phyloP scores from a whole-genome alignment of 257 asterid species.

The Nyctanthes arbortristis region DNA sequence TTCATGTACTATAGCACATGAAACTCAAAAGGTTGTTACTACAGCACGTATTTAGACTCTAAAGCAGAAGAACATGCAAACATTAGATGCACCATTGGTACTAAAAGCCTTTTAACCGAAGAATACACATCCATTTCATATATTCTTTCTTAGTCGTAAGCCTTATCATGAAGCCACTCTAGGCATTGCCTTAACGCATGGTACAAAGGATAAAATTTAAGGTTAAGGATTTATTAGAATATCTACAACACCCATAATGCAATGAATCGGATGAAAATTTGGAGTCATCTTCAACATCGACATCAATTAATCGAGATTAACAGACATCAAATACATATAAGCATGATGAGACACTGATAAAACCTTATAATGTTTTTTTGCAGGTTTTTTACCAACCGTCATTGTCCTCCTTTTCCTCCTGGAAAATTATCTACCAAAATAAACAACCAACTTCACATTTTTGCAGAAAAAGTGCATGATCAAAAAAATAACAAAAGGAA shows the following conservation, averaged over 20 bases:
- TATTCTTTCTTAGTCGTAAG: no score
- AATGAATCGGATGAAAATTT: constrained; percentile 1
- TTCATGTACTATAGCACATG: neutral
- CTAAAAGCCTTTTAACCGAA: neutral
- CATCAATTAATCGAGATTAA: neutral
- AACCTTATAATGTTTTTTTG: constrained; percentile 61
- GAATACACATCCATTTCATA: constrained; percentile 1
- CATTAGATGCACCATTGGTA: neutral
- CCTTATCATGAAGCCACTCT: neutral
- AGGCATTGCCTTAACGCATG: neutral
- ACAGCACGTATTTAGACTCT: neutral
- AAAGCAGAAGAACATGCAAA: constrained; percentile 1
- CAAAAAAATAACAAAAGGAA: constrained; percentile 15
- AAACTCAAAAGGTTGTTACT: neutral
- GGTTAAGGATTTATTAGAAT: constrained; percentile 4
- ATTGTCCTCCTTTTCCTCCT: constrained; percentile 45
- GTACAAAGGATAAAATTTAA: neutral
- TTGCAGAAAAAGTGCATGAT: constrained; percentile 3
- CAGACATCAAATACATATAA: constrained; percentile 2
- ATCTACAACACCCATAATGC: constrained; percentile 4
- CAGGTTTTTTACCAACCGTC: constrained; percentile 68
- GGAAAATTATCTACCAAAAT: constrained; percentile 28
- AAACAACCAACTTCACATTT: constrained; percentile 14
- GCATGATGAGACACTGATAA: neutral
- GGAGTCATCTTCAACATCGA: neutral